These are phyloP conservation scores for Polyplosphaeria fusca DNA, from an alignment of 495 filamentous ascomycete species.

Conservation along the genomic window DNA sequence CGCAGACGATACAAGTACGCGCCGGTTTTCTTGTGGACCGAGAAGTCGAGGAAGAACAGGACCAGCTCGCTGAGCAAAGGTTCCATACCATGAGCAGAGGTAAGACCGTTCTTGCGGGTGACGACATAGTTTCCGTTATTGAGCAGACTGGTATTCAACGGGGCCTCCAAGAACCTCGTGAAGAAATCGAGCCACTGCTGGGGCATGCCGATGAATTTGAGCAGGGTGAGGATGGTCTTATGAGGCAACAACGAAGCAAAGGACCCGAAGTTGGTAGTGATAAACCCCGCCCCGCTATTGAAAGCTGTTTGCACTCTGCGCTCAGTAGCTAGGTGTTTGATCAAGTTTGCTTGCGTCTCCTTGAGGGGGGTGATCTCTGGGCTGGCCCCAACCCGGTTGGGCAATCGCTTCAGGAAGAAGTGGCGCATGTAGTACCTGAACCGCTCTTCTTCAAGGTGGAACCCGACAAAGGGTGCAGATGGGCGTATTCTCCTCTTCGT, in stretches of 20 bases:
- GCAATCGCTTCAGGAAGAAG: constrained; percentile 24
- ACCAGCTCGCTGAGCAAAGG: constrained; percentile 21
- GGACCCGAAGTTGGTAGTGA: constrained; percentile 10
- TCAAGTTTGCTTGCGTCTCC: constrained; percentile 7
- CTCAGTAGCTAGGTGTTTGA: constrained; percentile 21
- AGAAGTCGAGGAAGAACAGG: constrained; percentile 28
- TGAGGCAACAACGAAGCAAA: constrained; percentile 24
- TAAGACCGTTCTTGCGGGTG: constrained; percentile 13
- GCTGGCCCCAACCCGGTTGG: not conserved
- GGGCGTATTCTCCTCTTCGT: not conserved
- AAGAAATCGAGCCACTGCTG: constrained; percentile 27
- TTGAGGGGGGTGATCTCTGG: not conserved
- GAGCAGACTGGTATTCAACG: constrained; percentile 24
- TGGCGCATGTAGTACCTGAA: constrained; percentile 8
- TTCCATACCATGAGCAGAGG: constrained; percentile 17
- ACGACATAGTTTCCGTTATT: constrained; percentile 16
- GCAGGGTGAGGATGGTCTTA: constrained; percentile 20
- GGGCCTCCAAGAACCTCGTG: constrained; percentile 22
- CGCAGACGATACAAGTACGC: constrained; percentile 18
- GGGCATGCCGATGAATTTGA: constrained; percentile 29
- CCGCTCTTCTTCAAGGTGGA: constrained; percentile 17
- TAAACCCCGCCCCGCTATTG: constrained; percentile 6
- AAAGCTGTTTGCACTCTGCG: constrained; percentile 9
- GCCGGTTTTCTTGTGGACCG: constrained; percentile 16
- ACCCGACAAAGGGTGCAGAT: not conserved